Evolutionary conservation across 1,284 basidiomycete genomes (phyloP), one percentile per base, ranked within the genome.

Genomic region (Sphaerobolus stellatus): DNA sequence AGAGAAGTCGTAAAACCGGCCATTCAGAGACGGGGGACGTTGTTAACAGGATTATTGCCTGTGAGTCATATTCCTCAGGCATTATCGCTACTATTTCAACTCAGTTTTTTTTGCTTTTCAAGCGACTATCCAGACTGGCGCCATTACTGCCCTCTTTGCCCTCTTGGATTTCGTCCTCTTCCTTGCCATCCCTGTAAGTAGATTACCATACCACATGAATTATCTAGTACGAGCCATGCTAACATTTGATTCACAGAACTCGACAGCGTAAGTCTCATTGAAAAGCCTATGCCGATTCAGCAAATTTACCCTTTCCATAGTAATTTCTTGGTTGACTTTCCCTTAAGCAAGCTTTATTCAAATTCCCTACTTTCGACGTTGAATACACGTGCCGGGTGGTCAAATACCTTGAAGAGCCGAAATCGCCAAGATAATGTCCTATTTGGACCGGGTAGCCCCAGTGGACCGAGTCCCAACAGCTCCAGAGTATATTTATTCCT

Each of bases 71-170:
- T 28, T 27, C 9, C 4, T 18, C 18, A 29, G 14, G 8, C 22
- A 14, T 13, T 8, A 43, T 13, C 22, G 13, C 13, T 13, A 43
- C 18, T 28, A 18, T 27, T 16, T 28, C 13, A 48, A 3, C 41
- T 24, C 4, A 27, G 8, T 43, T 4, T 28, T 48, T 9, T 18
- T 48, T 20, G 14, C 16, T 48, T 31, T 2, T 16, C 20, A 36
- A 69, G 75, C 73, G 43, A 70, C 75, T 2, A 65, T 77, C 7
- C 72, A 74, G 52, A 75, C 72, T 3, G 72, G 72, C 6, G 46
- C 70, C 22, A 28, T 73, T 25, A 75, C 73, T 1, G 58, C 70
- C 2, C 16, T 70, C 8, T 66, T 64, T 47, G 71, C 71, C 3
- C 58, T 61, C 13, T 54, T 71, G 8, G 72, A 75, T 52, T 47